A percentile compares a stretch with the other conserved stretches of the same genome.
These are phyloP conservation scores for Starmera pachycereana DNA, from an alignment of 805 yeast species.

Conservation along the genomic window DNA sequence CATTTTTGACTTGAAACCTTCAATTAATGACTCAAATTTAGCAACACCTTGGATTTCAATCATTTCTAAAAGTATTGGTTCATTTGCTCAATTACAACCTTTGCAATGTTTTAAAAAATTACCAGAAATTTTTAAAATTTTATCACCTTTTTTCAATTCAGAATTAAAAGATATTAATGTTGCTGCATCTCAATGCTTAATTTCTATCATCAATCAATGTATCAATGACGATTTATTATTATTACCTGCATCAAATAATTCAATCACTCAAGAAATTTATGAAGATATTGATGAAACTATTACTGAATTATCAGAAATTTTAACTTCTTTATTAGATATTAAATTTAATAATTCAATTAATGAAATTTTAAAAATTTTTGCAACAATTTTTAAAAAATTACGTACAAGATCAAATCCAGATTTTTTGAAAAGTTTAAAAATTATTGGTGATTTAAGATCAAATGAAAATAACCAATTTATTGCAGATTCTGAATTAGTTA, in stretches of 20 bases:
- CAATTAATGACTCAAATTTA: slow-evolving; percentile 71
- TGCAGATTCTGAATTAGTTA: slow-evolving; percentile 68
- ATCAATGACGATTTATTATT: slow-evolving; percentile 52
- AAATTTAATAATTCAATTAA: slow-evolving; percentile 68
- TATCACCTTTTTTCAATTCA: slow-evolving; percentile 58
- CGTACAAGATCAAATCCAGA: slow-evolving; percentile 63
- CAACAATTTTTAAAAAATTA: slow-evolving; percentile 52
- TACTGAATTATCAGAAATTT: slow-evolving; percentile 38
- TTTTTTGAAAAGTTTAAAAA: slow-evolving; percentile 51
- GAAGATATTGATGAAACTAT: slow-evolving; percentile 48
- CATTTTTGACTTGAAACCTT: slow-evolving; percentile 72
- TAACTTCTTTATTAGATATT: slow-evolving; percentile 55
- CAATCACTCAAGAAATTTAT: slow-evolving; percentile 36
- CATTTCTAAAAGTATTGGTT: slow-evolving; percentile 66
- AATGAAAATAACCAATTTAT: slow-evolving; percentile 58
- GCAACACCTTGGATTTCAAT: slow-evolving; percentile 96
- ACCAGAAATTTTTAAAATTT: slow-evolving; percentile 43
- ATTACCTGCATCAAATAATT: slow-evolving; percentile 29
- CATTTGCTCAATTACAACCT: slow-evolving; percentile 44
- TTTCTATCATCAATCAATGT: slow-evolving; percentile 63
- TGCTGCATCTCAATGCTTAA: slow-evolving; percentile 80
- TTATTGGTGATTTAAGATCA: slow-evolving; percentile 81
- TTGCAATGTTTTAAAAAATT: slow-evolving; percentile 42
- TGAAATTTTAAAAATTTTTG: slow-evolving; percentile 60
- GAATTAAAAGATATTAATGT: slow-evolving; percentile 53